Evolutionary conservation across 306 rosid genomes (phyloP), one percentile per base, ranked within the genome.

Genomic region (Pyrus communis): DNA sequence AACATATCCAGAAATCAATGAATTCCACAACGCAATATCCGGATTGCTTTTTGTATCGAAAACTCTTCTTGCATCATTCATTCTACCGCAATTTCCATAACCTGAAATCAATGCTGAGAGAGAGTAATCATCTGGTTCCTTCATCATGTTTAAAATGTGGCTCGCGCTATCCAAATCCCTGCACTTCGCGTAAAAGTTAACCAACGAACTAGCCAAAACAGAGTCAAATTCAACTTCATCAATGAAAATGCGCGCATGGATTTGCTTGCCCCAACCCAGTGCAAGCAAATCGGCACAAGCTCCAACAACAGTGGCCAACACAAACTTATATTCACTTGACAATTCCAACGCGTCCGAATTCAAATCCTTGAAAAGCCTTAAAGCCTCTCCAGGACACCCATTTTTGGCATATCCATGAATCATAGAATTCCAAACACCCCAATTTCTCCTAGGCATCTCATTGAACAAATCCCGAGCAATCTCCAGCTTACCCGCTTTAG

Each of bases 71-170:
- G 97, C 97, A 31, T 90, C 97, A 27, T 60, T 28, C 91, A 89
- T 87, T 78, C 90, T 85, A 19, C 94, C 90, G 27, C 82, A 86
- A 70, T 79, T 86, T 40, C 89, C 96, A 79, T 80, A 93, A 60
- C 91, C 90, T 15, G 87, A 81, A 60, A 90, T 79, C 84, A 93
- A 43, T 77, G 96, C 90, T n/a, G 96, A 93, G 22, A 89, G 42
- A 77, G 97, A 93, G 78, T 87, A 93, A 22, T 90, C 94, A 82
- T 93, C 93, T 1, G 87, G 89, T 49, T 90, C 97, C 80, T 70
- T 81, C 73, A 82, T 79, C 79, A 62, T 28, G 79, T 76, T 81
- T 82, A 86, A 71, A 74, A 86, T 70, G 2, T 75, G 76, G 82
- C 82, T 85, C 69, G 97, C 94, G 67, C 84, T 79, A 75, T 81